These are phyloP conservation scores for Thalassiosira livingstoniorum DNA, from an alignment of 352 stramenopile genomes.

Conservation along the genomic window DNA sequence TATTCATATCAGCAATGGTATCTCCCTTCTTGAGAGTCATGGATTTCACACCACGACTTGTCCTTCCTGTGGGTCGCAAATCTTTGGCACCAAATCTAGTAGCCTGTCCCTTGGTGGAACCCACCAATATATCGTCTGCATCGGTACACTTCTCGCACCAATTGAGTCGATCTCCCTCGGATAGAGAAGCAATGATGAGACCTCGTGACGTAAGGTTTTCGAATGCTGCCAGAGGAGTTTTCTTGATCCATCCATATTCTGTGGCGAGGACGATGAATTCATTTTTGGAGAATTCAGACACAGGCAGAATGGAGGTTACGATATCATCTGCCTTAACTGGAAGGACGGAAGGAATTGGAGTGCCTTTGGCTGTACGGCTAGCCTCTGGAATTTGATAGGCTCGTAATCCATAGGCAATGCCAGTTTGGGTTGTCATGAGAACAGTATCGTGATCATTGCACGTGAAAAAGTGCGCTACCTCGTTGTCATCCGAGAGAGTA, in stretches of 20 bases:
- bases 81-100: slow-evolving; percentile 76
- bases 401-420: slow-evolving; percentile 86
- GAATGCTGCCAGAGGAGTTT: slow-evolving; percentile 86
- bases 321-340: slow-evolving; percentile 76
- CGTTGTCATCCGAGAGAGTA: slow-evolving; percentile 72
- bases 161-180: slow-evolving; percentile 83
- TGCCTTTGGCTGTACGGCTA: slow-evolving; percentile 85
- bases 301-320: slow-evolving; percentile 86
- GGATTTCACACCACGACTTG: slow-evolving; percentile 78
- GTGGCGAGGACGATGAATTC: slow-evolving; percentile 88
- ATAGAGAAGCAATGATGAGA: slow-evolving; percentile 85
- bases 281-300: slow-evolving; percentile 83
- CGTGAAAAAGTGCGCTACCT: slow-evolving; percentile 85
- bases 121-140: slow-evolving; percentile 84
- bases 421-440: slow-evolving; percentile 87
- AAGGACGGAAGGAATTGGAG: slow-evolving; percentile 84
- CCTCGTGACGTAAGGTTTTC: slow-evolving; percentile 84
- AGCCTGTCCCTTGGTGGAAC: slow-evolving; percentile 76
- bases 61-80: slow-evolving; percentile 76
- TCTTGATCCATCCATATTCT: slow-evolving; percentile 88
- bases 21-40: slow-evolving; percentile 87
- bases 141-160: slow-evolving; percentile 85
- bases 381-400: slow-evolving; percentile 87
- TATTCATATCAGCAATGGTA: slow-evolving; percentile 87
- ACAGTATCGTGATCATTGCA: slow-evolving; percentile 90